Percentiles rank a stretch among this genome's conserved stretches.
Conservation (phyloP, 2,329 filamentous ascomycete species). For the Botryosphaeria agaves region DNA sequence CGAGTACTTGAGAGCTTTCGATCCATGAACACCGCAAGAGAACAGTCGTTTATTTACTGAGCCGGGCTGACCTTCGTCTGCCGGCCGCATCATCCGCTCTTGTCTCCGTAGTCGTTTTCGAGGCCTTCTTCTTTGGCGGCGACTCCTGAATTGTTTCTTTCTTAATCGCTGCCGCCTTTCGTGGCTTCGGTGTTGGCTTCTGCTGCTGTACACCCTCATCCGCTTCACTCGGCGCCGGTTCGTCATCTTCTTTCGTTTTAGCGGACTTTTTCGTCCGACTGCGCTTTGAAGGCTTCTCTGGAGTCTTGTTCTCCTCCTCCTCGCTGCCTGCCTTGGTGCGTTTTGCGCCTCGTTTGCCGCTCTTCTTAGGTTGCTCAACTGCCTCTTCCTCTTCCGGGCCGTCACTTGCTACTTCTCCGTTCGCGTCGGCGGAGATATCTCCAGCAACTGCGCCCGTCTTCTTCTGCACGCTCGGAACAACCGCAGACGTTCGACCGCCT, state of each 20-base stretch:
- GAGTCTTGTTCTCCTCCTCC: constrained; percentile 5
- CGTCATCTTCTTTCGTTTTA: constrained; percentile 18
- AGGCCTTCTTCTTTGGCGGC: neutral
- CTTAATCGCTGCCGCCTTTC: no score
- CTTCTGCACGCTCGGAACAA: constrained; percentile 73
- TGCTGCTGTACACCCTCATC: no score
- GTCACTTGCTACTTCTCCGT: neutral
- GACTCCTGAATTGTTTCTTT: no score
- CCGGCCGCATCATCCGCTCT: constrained; percentile 12
- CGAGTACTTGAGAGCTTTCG: no score
- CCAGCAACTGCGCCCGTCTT: constrained; percentile 48
- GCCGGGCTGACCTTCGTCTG: neutral
- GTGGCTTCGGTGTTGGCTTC: no score
- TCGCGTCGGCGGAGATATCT: constrained; percentile 24
- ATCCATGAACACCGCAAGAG: neutral
- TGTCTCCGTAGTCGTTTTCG: neutral
- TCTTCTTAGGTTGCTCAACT: neutral
- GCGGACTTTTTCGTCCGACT: constrained; percentile 6
- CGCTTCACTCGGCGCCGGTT: no score
- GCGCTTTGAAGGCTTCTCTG: neutral
- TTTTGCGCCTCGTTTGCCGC: neutral
- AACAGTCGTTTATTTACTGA: neutral
- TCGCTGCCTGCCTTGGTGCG: neutral
- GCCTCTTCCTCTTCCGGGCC: constrained; percentile 3
- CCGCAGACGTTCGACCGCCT: constrained; percentile 78